Percentiles rank a stretch among this genome's conserved stretches.
Evolutionary conservation across 192 early-diverging fungal species (phyloP).

Genomic region (Glomus cerebriforme): DNA sequence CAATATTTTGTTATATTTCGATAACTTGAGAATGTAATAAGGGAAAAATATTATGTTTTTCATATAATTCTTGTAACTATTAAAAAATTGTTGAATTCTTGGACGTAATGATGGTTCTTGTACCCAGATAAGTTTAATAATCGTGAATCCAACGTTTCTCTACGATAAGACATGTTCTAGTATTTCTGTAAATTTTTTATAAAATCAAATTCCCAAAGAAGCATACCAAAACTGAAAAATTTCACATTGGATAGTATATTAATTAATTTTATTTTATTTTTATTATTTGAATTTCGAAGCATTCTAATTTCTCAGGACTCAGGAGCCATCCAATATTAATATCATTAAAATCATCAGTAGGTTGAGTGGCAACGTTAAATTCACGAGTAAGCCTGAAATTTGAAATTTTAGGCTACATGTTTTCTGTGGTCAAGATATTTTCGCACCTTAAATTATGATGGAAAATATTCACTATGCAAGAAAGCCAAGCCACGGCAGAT

Average conservation of each 20-base stretch:
- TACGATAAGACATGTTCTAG: neutral
- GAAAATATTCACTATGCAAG: neutral
- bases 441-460: conserved; percentile 26
- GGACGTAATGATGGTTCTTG: neutral
- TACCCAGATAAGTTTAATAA: neutral
- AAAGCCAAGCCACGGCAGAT: conserved; percentile 24
- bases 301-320: conserved; percentile 25
- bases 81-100: too few relatives aligned
- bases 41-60: too few relatives aligned
- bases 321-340: conserved; percentile 26
- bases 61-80: too few relatives aligned
- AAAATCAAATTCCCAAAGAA: conserved; percentile 1
- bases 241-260: conserved; percentile 27
- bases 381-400: conserved; percentile 17
- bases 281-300: neutral
- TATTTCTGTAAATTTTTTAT: neutral
- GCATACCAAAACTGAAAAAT: neutral
- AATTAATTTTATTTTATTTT: neutral
- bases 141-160: neutral
- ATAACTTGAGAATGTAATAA: too few relatives aligned
- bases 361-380: neutral
- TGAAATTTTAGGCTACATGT: conserved; percentile 8
- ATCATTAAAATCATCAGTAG: neutral
- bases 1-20: too few relatives aligned
- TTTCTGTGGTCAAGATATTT: conserved; percentile 24